These are phyloP conservation scores for Symbiodinium natans DNA, from an alignment of 73 alveolate genomes.

Conservation along the genomic window DNA sequence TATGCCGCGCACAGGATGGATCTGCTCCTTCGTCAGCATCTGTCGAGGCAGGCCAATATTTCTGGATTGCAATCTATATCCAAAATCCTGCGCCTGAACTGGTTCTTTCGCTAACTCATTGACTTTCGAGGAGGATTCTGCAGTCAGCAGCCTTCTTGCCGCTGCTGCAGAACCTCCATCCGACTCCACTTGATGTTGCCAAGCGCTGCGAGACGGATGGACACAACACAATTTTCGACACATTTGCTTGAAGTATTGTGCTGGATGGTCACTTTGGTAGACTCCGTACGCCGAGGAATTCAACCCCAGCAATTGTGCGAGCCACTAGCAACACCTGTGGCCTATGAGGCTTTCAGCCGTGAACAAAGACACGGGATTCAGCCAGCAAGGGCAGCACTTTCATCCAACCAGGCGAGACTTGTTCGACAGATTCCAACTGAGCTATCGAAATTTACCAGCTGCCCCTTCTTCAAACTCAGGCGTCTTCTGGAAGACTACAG, in stretches of 20 bases:
- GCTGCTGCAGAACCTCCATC: not conserved
- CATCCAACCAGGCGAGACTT: not conserved
- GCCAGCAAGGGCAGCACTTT: not conserved
- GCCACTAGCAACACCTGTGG: not conserved
- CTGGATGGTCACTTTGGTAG: not conserved
- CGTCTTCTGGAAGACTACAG: not conserved
- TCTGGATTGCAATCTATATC: not conserved
- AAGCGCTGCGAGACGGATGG: not conserved
- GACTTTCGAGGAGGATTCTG: conserved; percentile 1
- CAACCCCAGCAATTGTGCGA: too few relatives aligned
- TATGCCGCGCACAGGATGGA: not conserved
- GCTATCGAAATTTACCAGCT: not conserved
- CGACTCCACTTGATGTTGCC: conserved; percentile 1
- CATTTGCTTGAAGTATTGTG: not conserved
- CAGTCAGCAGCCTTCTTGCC: not conserved
- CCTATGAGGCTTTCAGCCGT: conserved; percentile 5
- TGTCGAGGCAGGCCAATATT: not conserved
- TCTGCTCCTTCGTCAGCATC: too few relatives aligned
- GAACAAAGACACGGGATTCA: not conserved
- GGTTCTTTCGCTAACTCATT: not conserved
- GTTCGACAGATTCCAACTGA: too few relatives aligned
- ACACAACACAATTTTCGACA: too few relatives aligned
- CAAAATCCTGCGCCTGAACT: not conserved
- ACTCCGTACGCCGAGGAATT: not conserved
- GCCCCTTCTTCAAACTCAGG: not conserved